These are phyloP conservation scores for Sphagnum magellanicum DNA, from an alignment of 228 moss, liverwort and hornwort species.

Conservation along the genomic window DNA sequence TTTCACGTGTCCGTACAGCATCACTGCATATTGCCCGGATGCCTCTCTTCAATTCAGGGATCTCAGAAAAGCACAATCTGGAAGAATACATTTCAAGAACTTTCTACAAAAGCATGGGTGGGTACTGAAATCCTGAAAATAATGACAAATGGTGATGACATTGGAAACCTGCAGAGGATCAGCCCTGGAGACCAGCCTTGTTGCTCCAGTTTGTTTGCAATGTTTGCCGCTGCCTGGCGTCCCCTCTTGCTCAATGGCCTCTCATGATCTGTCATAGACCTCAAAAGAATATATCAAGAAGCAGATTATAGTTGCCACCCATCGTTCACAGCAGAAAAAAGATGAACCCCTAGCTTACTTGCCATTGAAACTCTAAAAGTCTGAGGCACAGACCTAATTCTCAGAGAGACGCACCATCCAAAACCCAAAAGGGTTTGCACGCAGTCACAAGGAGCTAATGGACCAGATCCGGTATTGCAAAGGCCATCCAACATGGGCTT, in stretches of 20 bases:
- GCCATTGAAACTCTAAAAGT: slow-evolving; percentile 2
- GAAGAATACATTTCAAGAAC: background rate
- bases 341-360: background rate
- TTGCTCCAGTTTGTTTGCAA: slow-evolving; percentile 67
- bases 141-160: no score
- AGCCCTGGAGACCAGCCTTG: slow-evolving; percentile 81
- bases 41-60: background rate
- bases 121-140: no score
- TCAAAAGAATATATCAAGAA: background rate
- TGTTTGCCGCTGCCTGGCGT: slow-evolving; percentile 77
- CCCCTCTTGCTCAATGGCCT: slow-evolving; percentile 90
- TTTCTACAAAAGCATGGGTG: no score
- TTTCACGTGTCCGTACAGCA: slow-evolving; percentile 88
- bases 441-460: no score
- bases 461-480: no score
- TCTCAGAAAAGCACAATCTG: background rate
- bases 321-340: background rate
- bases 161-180: slow-evolving; percentile 81
- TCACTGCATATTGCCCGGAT: slow-evolving; percentile 53
- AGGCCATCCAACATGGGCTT: no score
- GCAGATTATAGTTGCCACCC: background rate
- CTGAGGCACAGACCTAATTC: background rate
- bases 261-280: slow-evolving; percentile 69
- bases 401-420: background rate
- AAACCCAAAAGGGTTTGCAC: no score